These are phyloP conservation scores for Hebeloma cylindrosporum DNA, from an alignment of 768 basidiomycete genomes.

Conservation along the genomic window DNA sequence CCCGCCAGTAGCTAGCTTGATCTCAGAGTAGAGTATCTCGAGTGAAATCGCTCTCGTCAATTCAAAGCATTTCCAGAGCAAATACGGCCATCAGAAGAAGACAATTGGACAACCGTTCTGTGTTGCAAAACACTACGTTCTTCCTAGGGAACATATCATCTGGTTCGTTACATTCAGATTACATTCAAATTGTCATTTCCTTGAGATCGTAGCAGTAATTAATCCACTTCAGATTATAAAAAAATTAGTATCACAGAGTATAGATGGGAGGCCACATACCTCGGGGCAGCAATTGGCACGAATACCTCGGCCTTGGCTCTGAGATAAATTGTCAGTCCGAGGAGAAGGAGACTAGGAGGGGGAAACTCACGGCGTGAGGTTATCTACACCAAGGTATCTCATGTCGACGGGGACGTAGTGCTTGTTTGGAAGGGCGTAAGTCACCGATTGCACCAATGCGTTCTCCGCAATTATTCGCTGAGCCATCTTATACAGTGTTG, in stretches of 20 bases:
- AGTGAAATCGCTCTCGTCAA: too few relatives aligned
- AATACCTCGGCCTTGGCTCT: slow-evolving; percentile 86
- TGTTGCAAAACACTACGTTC: not conserved
- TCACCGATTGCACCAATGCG: slow-evolving; percentile 52
- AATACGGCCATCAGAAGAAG: too few relatives aligned
- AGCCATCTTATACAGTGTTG: slow-evolving; percentile 90
- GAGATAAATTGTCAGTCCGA: slow-evolving; percentile 14
- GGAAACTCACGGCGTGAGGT: slow-evolving; percentile 56
- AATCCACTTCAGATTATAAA: too few relatives aligned
- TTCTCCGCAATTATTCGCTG: slow-evolving; percentile 71
- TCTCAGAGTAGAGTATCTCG: too few relatives aligned
- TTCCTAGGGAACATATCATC: not conserved
- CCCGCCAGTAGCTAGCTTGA: too few relatives aligned
- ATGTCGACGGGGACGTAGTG: slow-evolving; percentile 92
- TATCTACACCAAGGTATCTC: slow-evolving; percentile 70
- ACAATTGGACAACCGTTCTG: too few relatives aligned
- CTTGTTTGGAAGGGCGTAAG: slow-evolving; percentile 87
- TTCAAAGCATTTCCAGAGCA: too few relatives aligned
- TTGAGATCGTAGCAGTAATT: slow-evolving; percentile 8
- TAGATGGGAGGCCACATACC: too few relatives aligned
- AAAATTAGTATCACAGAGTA: too few relatives aligned
- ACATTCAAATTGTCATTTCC: not conserved
- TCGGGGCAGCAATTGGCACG: slow-evolving; percentile 81
- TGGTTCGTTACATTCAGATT: not conserved
- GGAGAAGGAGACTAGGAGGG: slow-evolving; percentile 1